Evolutionary conservation across 108 stramenopile species (phyloP).

Genomic region (Cyclotella sp.): DNA sequence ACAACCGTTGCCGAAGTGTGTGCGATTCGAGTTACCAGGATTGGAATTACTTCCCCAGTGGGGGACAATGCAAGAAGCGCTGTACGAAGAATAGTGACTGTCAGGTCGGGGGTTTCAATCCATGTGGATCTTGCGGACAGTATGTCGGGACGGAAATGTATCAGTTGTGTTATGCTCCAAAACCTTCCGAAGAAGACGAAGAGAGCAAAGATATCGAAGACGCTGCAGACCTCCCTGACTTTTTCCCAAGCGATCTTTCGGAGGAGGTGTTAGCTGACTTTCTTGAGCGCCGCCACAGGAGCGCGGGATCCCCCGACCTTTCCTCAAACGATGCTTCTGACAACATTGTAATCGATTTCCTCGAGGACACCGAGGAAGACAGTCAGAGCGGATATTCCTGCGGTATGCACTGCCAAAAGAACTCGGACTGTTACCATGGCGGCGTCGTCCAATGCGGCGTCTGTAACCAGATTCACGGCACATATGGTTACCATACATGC

Average conservation of each 20-base stretch:
- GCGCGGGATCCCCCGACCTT: no score
- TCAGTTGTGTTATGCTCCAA: background rate
- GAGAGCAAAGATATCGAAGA: no score
- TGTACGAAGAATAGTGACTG: background rate
- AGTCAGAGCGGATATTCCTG: background rate
- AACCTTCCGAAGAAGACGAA: background rate
- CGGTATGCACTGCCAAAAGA: conserved; percentile 1
- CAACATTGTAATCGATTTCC: background rate
- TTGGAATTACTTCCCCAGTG: conserved; percentile 6
- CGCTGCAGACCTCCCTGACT: no score
- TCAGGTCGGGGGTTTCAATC: conserved; percentile 1
- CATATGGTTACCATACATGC: conserved; percentile 5
- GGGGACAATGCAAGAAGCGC: background rate
- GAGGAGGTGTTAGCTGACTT: no score
- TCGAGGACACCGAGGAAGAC: no score
- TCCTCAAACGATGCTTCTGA: background rate
- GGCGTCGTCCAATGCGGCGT: background rate
- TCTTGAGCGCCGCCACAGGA: no score
- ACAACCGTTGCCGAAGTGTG: background rate
- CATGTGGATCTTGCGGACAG: conserved; percentile 6
- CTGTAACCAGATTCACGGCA: conserved; percentile 6
- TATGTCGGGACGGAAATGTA: conserved; percentile 4
- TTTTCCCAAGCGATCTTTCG: no score
- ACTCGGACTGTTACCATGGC: conserved; percentile 1
- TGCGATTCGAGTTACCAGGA: background rate